A percentile compares a stretch with the other conserved stretches of the same genome.
phyloP scores from a whole-genome alignment of 2,329 filamentous ascomycete species.

The Diaporthe sp. region DNA sequence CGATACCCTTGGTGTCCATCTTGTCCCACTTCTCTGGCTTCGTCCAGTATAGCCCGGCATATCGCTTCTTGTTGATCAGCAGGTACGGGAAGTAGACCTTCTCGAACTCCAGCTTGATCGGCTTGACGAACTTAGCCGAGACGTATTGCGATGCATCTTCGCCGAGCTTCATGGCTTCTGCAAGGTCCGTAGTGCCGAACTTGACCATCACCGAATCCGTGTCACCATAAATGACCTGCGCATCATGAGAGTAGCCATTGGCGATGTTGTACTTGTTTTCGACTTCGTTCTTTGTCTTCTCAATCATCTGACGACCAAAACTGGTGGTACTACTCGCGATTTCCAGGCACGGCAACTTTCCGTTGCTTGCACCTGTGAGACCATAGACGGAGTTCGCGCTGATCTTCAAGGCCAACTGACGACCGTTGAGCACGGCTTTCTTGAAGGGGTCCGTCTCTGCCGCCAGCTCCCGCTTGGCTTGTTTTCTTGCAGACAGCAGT shows the following conservation, averaged over 20 bases:
- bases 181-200: slow-evolving; percentile 89
- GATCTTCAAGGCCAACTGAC: slow-evolving; percentile 94
- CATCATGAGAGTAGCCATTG: slow-evolving; percentile 94
- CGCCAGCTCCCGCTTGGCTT: slow-evolving; percentile 90
- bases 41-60: slow-evolving; percentile 98
- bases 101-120: slow-evolving; percentile 99
- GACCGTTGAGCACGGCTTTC: slow-evolving; percentile 96
- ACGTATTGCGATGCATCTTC: slow-evolving; percentile 91
- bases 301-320: slow-evolving; percentile 99
- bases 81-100: slow-evolving; percentile 99
- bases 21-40: slow-evolving; percentile 96
- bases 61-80: slow-evolving; percentile 99
- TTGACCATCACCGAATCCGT: slow-evolving; percentile 99
- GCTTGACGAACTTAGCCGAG: slow-evolving; percentile 91
- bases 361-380: slow-evolving; percentile 93
- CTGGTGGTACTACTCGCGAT: slow-evolving; percentile 98
- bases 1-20: slow-evolving; percentile 99
- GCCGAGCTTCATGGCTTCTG: slow-evolving; percentile 93
- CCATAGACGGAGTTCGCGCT: slow-evolving; percentile 99
- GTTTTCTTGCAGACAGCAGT: slow-evolving; percentile 89
- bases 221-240: slow-evolving; percentile 97
- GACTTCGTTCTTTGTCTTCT: slow-evolving; percentile 96
- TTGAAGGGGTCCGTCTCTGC: slow-evolving; percentile 95
- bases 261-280: slow-evolving; percentile 89
- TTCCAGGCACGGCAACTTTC: slow-evolving; percentile 92